Evolutionary conservation across 2,329 filamentous ascomycete genomes (phyloP).

Genomic region (Claviceps sorghi): DNA sequence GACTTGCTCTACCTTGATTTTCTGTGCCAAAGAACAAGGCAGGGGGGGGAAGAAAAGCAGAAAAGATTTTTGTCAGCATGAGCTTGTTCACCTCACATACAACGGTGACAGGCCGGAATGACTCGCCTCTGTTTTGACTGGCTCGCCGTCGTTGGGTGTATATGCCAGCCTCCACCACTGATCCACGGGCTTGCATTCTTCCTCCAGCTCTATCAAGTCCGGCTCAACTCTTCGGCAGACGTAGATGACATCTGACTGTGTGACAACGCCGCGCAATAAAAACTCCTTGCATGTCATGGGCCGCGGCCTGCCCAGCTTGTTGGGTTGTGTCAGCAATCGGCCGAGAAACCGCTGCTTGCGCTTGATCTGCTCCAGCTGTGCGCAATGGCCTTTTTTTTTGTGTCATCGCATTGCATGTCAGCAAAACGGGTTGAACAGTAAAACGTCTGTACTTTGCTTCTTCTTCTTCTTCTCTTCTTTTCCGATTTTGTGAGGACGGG

Average conservation of each 20-base stretch:
- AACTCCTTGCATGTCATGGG: slow-evolving; percentile 31
- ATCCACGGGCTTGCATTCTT: slow-evolving; percentile 19
- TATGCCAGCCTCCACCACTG: slow-evolving; percentile 44
- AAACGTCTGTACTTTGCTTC: not conserved
- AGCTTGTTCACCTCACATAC: not conserved
- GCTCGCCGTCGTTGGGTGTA: slow-evolving; percentile 21
- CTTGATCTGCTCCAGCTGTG: slow-evolving; percentile 17
- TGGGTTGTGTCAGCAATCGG: slow-evolving; percentile 23
- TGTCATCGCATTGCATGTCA: not conserved
- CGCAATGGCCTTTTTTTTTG: slow-evolving; percentile 14
- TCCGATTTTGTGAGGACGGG: not conserved
- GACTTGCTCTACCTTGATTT: slow-evolving; percentile 30
- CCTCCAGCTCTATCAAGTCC: slow-evolving; percentile 28
- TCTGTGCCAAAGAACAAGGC: slow-evolving; percentile 23
- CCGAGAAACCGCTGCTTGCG: slow-evolving; percentile 24
- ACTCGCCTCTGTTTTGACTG: slow-evolving; percentile 35
- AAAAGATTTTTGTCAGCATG: too few relatives aligned
- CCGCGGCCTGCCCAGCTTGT: slow-evolving; percentile 20
- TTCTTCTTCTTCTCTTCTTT: slow-evolving; percentile 4
- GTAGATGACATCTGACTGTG: slow-evolving; percentile 32
- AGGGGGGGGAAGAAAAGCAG: too few relatives aligned
- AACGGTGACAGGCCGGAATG: not conserved
- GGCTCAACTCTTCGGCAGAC: slow-evolving; percentile 30
- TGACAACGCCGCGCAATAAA: slow-evolving; percentile 36
- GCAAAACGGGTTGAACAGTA: not conserved